Evolutionary conservation across 1,139 yeast genomes (phyloP), one percentile per base, ranked within the genome.

Genomic region (Kurtzmaniella natalensis): DNA sequence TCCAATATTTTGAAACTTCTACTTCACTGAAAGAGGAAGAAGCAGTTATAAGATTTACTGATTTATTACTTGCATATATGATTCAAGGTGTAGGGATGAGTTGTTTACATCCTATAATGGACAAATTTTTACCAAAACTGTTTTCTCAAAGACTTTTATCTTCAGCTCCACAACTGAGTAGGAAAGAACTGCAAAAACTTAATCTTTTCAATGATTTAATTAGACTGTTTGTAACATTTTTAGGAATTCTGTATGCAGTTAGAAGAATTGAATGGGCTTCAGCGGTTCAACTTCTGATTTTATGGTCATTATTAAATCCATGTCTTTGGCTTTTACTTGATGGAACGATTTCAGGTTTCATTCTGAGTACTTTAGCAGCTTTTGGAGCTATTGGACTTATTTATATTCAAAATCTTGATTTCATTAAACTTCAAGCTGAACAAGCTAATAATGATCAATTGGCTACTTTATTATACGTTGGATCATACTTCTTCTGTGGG

Each of bases 201-300:
- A 59, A 57, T 36, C 44, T 66, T 30, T 43, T 59, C 25, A 66
- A 59, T 43, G 75, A 69, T 41, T 53, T 63, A 24, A 40, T 69
- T 25, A 72, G 95, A 41, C 74, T 85, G 25, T 64, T 76, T 34
- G 79, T 86, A 32, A 88, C 94, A 6, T 77, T 88, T 47, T 61
- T 88, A 41, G 96, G 96, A 3, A 76, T 89, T 19, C 75, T 86
- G 7, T 88, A 85, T 50, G 95, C 94, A 16, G 74, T 88, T 30
- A 74, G 94, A 42, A 82, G 82, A 46, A 71, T 86, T 31, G 82
- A 82, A 43, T 87, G 95, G 95, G 63, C 73, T 28, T 77, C 88
- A 1, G 74, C 86, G 14, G 59, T 81, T 29, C 95, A 87, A 51
- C 86, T 87, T 4, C 76, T 89, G 5, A 65, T 77, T 30, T 73